Conservation (phyloP, 345 rosid genomes). For the Excoecaria agallocha region DNA sequence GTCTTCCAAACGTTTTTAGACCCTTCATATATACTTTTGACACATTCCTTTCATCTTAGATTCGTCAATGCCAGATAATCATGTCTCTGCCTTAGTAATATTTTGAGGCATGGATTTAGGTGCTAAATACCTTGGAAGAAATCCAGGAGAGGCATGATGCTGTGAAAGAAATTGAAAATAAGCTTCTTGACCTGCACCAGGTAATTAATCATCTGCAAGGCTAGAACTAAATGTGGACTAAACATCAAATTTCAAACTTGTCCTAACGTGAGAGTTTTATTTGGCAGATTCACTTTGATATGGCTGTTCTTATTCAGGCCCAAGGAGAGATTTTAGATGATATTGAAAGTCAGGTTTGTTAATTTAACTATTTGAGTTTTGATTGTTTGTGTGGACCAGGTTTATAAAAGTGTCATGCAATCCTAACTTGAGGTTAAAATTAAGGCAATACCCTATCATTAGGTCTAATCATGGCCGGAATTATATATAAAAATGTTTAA, state of each 20-base stretch:
- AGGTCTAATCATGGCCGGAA: no score
- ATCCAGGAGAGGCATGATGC: constrained; percentile 98
- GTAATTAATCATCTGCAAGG: constrained; percentile 27
- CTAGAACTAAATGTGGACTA: not conserved
- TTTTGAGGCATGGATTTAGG: constrained; percentile 35
- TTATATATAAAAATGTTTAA: no score
- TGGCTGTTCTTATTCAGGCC: constrained; percentile 72
- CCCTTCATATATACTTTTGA: no score
- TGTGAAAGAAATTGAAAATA: constrained; percentile 78
- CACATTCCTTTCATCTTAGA: no score
- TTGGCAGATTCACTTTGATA: constrained; percentile 59
- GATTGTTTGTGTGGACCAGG: not conserved
- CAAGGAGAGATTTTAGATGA: constrained; percentile 69
- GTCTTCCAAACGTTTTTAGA: no score
- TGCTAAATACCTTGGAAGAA: constrained; percentile 77
- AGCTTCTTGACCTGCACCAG: constrained; percentile 89
- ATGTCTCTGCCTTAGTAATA: no score
- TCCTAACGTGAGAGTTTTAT: constrained; percentile 12
- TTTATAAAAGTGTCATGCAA: no score
- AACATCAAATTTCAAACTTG: not conserved
- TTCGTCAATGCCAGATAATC: no score
- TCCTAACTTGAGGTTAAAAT: no score
- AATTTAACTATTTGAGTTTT: not conserved
- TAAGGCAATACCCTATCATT: no score
- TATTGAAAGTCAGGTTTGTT: constrained; percentile 70